Evolutionary conservation across 305 asterid genomes (phyloP), one percentile per base, ranked within the genome.

Genomic region (Rubia occidens): DNA sequence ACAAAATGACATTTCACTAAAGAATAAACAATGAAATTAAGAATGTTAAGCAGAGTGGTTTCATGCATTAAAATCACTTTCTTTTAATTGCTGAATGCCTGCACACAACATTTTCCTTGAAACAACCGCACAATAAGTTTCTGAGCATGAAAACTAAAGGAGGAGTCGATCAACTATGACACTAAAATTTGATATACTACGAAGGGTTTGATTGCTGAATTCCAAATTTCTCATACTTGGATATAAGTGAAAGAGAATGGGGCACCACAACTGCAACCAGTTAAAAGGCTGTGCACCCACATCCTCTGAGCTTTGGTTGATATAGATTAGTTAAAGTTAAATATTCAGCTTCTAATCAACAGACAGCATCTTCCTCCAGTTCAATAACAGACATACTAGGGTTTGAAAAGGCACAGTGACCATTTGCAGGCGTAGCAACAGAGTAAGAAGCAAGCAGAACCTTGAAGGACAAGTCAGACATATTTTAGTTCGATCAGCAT

Each of bases 401-500:
- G 20, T 37, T 18, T 18, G 7, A 24, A 56, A 39, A n/a, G 40
- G 55, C 58, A 26, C 9, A 44, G 1, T 44, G 26, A 29, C 21
- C 21, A 44, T 44, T 3, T 26, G n/a, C 43, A 60, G 65, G 32
- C 47, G 59, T 68, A 49, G 70, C 63, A 71, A 64, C 66, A 68
- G 71, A 51, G 74, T 39, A 76, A 70, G 75, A 70, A 82, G 71
- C 44, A 61, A 40, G 63, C 63, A 79, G 79, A 78, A 78, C 98
- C 99, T 95, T 58, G 99, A 95, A 72, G 99, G 97, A 79, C 99
- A 95, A 45, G 95, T 89, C 73, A 95, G 78, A 78, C 95, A 85
- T 74, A 95, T 72, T 82, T 90, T 88, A 75, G 92, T 91, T 84
- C 99, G 86, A 69, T 95, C 99, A 84, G 82, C 80, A 76, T 82